Evolutionary conservation across 495 filamentous ascomycete species (phyloP).

Genomic region (Cryomyces minteri): DNA sequence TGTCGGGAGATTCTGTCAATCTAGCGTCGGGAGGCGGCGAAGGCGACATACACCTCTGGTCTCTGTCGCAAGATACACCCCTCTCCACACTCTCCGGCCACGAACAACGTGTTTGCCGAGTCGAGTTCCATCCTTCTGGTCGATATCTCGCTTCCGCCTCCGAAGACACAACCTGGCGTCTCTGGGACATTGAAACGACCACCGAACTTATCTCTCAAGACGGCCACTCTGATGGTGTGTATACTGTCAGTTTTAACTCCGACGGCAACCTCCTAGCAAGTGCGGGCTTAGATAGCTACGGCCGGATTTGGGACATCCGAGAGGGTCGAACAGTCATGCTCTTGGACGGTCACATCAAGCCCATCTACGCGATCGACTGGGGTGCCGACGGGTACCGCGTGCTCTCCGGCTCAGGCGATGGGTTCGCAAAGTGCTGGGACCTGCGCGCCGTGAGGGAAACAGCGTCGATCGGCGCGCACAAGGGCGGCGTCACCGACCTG

Average conservation of each 20-base stretch:
- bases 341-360: conserved; percentile 80
- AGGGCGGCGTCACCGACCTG: conserved; percentile 77
- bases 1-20: conserved; percentile 60
- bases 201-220: conserved; percentile 81
- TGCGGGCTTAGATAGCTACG: conserved; percentile 83
- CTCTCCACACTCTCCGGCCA: conserved; percentile 73
- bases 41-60: conserved; percentile 81
- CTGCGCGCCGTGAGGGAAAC: conserved; percentile 67
- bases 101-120: conserved; percentile 67
- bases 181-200: conserved; percentile 83
- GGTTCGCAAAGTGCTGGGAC: conserved; percentile 97
- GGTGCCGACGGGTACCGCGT: conserved; percentile 76
- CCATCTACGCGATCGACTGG: conserved; percentile 89
- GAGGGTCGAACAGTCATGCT: conserved; percentile 93
- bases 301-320: conserved; percentile 90
- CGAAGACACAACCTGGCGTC: conserved; percentile 88
- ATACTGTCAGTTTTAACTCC: conserved; percentile 68
- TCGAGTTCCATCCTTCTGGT: conserved; percentile 90
- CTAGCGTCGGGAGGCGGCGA: conserved; percentile 85
- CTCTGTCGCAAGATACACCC: conserved; percentile 64
- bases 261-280: conserved; percentile 84
- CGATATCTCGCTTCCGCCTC: conserved; percentile 82
- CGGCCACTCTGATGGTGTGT: conserved; percentile 85
- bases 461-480: conserved; percentile 79
- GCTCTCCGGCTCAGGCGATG: conserved; percentile 78